phyloP scores from a whole-genome alignment of 2,329 filamentous ascomycete genomes.

The Fusarium luffae region DNA sequence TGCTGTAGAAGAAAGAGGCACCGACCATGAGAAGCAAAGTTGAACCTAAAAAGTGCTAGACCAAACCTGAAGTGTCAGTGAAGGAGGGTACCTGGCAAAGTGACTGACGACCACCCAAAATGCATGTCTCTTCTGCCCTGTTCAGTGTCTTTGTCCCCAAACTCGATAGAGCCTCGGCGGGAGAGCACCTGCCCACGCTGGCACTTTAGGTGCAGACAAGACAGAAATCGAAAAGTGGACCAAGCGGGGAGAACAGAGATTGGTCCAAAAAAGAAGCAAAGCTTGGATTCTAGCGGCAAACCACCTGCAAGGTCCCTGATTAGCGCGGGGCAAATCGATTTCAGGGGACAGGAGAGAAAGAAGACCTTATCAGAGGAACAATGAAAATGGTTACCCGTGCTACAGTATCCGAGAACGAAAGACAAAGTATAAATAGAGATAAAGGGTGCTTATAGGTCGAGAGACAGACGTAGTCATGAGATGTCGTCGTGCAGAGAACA shows the following conservation, averaged over 20 bases:
- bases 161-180: constrained; percentile 21
- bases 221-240: constrained; percentile 11
- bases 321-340: constrained; percentile 33
- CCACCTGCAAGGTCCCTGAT: constrained; percentile 37
- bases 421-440: not conserved
- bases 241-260: constrained; percentile 13
- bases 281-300: constrained; percentile 32
- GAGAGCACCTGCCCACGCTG: constrained; percentile 1
- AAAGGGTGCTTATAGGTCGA: not conserved
- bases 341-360: not conserved
- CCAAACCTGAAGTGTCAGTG: constrained; percentile 3
- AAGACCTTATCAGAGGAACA: not conserved
- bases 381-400: not conserved
- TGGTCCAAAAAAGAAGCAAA: constrained; percentile 7
- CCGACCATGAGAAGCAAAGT: constrained; percentile 20
- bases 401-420: not conserved
- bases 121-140: constrained; percentile 14
- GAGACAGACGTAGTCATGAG: not conserved
- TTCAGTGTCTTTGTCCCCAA: not conserved
- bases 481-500: constrained; percentile 5
- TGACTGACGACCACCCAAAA: constrained; percentile 6
- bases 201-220: constrained; percentile 4
- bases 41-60: constrained; percentile 22
- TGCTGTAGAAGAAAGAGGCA: constrained; percentile 18
- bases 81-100: constrained; percentile 1